Base-by-base conservation (phyloP, 768 basidiomycete species). In the Tephrocybe sp. region DNA sequence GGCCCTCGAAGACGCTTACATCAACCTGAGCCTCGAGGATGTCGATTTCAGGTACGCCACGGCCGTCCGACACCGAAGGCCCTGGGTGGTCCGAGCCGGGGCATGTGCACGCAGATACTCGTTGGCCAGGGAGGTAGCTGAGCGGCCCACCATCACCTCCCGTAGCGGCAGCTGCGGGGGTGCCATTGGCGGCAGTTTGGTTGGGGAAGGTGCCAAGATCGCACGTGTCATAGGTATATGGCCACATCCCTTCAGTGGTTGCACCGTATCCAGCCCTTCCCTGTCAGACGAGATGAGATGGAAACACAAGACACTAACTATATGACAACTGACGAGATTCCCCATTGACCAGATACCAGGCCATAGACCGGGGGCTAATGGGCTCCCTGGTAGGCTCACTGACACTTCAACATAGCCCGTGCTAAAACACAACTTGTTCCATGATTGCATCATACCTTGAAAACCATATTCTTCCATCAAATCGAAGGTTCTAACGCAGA, bases 381-480 rank as follows among this genome's bases (percentile, higher is more conserved):
- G 70, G 9, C 71, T 66, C 5, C 89, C 91, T 15, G 91, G 89
- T 57, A 92, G 64, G 62, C 87, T 89, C 16, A 92, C 59, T n/a
- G 76, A 79, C 2, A 87, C 82, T 69, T 97, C 97, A 49, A 98
- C 73, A 62, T 94, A 93, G 2, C 92, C 93, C 0, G 92, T 92
- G 13, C 85, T 95, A 69, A 94, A 97, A 70, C 95, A 98, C 47
- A 97, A 69, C 69, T 97, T 92, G 69, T 97, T 96, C 94, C 95
- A 97, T 11, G 84, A 79, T 57, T 87, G 84, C 9, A 94, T 45
- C 85, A 87, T 86, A 30, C 82, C 83, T 79, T 50, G 30, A 16
- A 43, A 19, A 36, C 16, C 3, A 42, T 26, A 21, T 49, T 37
- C 19, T 44, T 22, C 57, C n/a, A n/a, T n/a, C n/a, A n/a, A 44